Percentiles rank a stretch among this genome's conserved stretches.
phyloP scores from a whole-genome alignment of 495 filamentous ascomycete genomes.

The Tuber magnatum region DNA sequence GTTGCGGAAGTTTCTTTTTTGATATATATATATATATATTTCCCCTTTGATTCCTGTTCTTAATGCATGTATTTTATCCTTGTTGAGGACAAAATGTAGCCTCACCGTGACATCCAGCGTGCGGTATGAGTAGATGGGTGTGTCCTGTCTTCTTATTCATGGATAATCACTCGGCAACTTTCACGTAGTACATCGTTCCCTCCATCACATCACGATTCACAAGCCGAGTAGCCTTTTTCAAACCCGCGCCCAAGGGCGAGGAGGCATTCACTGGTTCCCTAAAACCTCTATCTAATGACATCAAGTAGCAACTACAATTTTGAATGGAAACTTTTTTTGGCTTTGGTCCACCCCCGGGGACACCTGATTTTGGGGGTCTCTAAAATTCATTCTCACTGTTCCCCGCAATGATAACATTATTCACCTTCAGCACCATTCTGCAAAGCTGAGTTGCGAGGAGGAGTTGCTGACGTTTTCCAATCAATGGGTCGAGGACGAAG shows the following conservation, averaged over 20 bases:
- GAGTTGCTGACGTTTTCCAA: slow-evolving; percentile 94
- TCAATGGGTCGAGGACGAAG: slow-evolving; percentile 95
- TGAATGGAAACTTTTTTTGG: not conserved
- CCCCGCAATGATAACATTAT: slow-evolving; percentile 93
- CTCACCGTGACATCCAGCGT: not conserved
- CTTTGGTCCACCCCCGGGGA: too few species aligned
- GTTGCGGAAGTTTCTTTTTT: not conserved
- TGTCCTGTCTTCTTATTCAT: not conserved
- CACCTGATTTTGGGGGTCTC: slow-evolving; percentile 18
- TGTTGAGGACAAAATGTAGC: not conserved
- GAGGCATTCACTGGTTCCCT: not conserved
- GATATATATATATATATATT: too few species aligned
- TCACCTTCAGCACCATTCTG: slow-evolving; percentile 97
- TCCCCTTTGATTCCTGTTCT: not conserved
- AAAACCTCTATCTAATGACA: not conserved
- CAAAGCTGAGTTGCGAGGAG: slow-evolving; percentile 94
- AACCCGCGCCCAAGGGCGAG: not conserved
- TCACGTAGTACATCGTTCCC: not conserved
- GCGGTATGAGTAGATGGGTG: not conserved
- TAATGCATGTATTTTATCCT: not conserved
- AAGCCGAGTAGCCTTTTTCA: not conserved
- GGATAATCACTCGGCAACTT: not conserved
- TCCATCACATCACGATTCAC: not conserved
- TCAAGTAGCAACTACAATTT: not conserved
- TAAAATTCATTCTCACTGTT: slow-evolving; percentile 90